Base-by-base conservation (phyloP, 306 rosid genomes). In the Rosa persica region DNA sequence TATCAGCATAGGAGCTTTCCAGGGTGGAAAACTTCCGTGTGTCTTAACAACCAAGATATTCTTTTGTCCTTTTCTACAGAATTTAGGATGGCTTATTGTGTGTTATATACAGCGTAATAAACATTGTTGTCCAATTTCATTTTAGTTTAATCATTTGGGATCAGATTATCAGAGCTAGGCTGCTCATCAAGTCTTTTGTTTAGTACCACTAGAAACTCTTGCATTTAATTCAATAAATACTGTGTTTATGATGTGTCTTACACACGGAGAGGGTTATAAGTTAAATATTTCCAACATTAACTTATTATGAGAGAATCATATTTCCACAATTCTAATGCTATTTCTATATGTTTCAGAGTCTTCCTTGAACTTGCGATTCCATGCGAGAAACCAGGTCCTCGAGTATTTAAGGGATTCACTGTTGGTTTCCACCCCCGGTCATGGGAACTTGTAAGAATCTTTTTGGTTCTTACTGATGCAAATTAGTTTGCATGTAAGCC, bases 341-440 rank as follows among this genome's bases (percentile, higher is more conserved):
- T 78, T 86, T 83, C 42, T 85, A 64, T 67, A 65, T 82, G 46
- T 79, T 68, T 74, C 93, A 95, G 99, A 83, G 98, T 90, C 82
- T 39, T 86, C 74, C 88, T 86, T 52, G 97, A 95, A 54, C 96
- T 95, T 22, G 89, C 98, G 73, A 84, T 95, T 77, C 85, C 85
- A 44, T 95, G 99, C 70, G 93, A 85, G 85, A 80, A 85, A 66
- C 88, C 93, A 47, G 96, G 99, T 77, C 94, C 93, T 58, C 89
- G 83, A 34, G 86, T 93, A 38, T 95, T 92, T 81, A 87, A 83
- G 89, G 99, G 99, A 70, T 91, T 90, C 85, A 93, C 97, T 58
- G 94, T 91, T 84, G 99, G 99, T 70, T 93, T 95, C 86, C 98
- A 95, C 86, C 99, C 98, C 3, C 85, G 98, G 65, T 85, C 99